phyloP scores from a whole-genome alignment of 1,284 basidiomycete species.

The Fistulinella staudtii region DNA sequence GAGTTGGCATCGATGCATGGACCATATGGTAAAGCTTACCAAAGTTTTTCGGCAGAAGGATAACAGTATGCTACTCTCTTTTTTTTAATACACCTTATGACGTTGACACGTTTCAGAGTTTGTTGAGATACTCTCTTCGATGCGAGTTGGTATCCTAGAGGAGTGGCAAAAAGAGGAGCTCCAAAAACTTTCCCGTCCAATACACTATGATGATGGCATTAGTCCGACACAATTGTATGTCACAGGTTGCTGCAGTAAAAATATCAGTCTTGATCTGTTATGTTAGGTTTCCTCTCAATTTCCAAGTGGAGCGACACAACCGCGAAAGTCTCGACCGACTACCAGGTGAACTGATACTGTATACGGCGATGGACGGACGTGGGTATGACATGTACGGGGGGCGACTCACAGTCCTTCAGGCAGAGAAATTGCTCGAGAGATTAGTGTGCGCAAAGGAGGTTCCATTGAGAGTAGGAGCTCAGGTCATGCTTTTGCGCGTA shows the following conservation, averaged over 20 bases:
- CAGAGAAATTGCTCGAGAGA: conserved; percentile 29
- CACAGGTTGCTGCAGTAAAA: background rate
- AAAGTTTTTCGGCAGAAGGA: conserved; percentile 47
- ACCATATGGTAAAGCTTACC: conserved; percentile 35
- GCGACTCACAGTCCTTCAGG: conserved; percentile 14
- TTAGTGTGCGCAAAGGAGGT: conserved; percentile 32
- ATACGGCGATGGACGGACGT: conserved; percentile 28
- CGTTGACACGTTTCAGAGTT: conserved; percentile 41
- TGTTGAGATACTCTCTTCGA: conserved; percentile 69
- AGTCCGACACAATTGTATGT: conserved; percentile 60
- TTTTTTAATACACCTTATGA: background rate
- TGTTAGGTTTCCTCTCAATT: conserved; percentile 27
- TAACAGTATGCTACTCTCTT: conserved; percentile 30
- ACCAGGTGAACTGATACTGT: conserved; percentile 12
- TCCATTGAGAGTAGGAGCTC: conserved; percentile 39
- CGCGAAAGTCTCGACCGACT: conserved; percentile 16
- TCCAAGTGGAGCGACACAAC: conserved; percentile 26
- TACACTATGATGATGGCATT: conserved; percentile 52
- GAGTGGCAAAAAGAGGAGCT: conserved; percentile 37
- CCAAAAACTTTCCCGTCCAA: conserved; percentile 40
- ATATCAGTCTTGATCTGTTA: background rate
- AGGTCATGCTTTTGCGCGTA: conserved; percentile 76
- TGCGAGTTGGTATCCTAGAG: conserved; percentile 56
- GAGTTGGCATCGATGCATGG: conserved; percentile 52
- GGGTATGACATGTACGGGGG: conserved; percentile 22